Conservation (phyloP, 768 basidiomycete species). For the Strobilomyces dryophilus region DNA sequence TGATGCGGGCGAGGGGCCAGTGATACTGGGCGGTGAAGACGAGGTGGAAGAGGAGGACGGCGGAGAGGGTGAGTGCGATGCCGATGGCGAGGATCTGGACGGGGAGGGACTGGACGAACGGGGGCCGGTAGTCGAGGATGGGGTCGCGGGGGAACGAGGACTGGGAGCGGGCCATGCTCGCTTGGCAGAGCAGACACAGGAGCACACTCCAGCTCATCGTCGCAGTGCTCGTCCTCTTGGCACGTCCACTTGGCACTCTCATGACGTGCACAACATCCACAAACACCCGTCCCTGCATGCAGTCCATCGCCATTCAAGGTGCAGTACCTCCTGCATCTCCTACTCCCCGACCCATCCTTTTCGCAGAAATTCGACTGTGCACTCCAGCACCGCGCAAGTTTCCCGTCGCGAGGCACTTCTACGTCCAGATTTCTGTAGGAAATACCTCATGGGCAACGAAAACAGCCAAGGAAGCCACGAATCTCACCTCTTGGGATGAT, state of each 20-base stretch:
- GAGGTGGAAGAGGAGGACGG: constrained; percentile 86
- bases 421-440: too few species aligned
- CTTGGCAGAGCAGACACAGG: constrained; percentile 8
- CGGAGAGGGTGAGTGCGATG: constrained; percentile 77
- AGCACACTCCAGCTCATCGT: not conserved
- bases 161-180: constrained; percentile 21
- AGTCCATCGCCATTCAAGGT: not conserved
- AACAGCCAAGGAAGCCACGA: too few species aligned
- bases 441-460: too few species aligned
- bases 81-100: constrained; percentile 87
- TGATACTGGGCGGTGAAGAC: constrained; percentile 96
- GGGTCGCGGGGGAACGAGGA: constrained; percentile 49
- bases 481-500: too few species aligned
- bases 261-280: not conserved
- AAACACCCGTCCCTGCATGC: too few species aligned
- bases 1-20: constrained; percentile 88
- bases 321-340: not conserved
- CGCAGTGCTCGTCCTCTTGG: not conserved
- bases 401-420: not conserved
- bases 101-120: constrained; percentile 84
- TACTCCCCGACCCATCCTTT: not conserved
- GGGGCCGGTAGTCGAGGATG: constrained; percentile 71
- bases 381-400: not conserved
- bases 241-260: not conserved
- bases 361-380: not conserved